Evolutionary conservation across 495 filamentous ascomycete genomes (phyloP).

Genomic region (Parathielavia appendiculata): DNA sequence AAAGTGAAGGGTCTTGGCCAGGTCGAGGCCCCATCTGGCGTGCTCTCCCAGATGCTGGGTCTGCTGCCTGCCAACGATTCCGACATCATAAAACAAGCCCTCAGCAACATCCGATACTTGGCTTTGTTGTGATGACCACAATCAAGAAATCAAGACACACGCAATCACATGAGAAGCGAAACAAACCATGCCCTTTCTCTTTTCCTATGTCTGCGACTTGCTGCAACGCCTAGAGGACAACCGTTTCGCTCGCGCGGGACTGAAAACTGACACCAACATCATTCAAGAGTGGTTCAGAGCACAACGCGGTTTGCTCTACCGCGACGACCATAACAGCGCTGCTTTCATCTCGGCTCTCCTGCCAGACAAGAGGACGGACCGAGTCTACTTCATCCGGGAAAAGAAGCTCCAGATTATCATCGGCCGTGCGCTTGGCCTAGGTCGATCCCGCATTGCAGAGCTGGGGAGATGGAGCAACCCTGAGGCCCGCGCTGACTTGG

Average conservation of each 20-base stretch:
- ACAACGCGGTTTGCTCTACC: slow-evolving; percentile 49
- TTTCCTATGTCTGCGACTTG: slow-evolving; percentile 56
- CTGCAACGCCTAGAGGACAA: slow-evolving; percentile 48
- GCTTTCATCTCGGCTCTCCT: slow-evolving; percentile 68
- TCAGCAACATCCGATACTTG: not conserved
- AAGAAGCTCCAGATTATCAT: slow-evolving; percentile 57
- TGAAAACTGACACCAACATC: slow-evolving; percentile 20
- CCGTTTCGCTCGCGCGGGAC: slow-evolving; percentile 5
- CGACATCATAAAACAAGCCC: not conserved
- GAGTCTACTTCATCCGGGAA: slow-evolving; percentile 65
- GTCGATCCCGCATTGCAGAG: slow-evolving; percentile 52
- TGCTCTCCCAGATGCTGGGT: not conserved
- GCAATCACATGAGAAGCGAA: not conserved
- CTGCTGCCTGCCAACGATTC: not conserved
- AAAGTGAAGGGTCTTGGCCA: slow-evolving; percentile 2
- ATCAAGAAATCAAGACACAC: not conserved
- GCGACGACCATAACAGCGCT: slow-evolving; percentile 46
- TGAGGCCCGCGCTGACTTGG: slow-evolving; percentile 58
- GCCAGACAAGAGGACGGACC: slow-evolving; percentile 67
- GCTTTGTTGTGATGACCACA: not conserved
- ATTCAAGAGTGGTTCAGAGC: slow-evolving; percentile 57
- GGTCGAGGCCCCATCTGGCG: not conserved
- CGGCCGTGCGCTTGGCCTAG: slow-evolving; percentile 57
- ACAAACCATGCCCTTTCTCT: slow-evolving; percentile 56
- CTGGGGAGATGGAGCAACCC: slow-evolving; percentile 56